Conservation (phyloP, 768 basidiomycete genomes). For the Lyophyllum semitale region DNA sequence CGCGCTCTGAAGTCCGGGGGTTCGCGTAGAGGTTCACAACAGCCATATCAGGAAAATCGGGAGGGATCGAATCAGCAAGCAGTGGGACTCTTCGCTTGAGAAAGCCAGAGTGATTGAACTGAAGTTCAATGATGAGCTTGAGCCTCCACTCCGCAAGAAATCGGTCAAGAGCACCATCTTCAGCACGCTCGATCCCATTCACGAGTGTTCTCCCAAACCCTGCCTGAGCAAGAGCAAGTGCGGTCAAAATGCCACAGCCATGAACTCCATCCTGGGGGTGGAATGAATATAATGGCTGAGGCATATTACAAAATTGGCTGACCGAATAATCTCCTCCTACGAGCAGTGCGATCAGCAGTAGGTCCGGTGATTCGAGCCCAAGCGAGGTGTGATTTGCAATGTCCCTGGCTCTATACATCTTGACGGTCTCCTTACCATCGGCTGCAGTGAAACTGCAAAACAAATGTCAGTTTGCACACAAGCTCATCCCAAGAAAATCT, state of each 20-base stretch:
- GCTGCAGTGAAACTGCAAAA: background rate
- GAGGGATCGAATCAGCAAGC: background rate
- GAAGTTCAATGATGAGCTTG: background rate
- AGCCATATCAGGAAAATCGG: background rate
- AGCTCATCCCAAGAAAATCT: background rate
- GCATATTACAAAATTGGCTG: background rate
- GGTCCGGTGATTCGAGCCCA: background rate
- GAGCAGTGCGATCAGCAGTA: slow-evolving; percentile 6
- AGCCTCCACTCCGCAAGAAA: background rate
- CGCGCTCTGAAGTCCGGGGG: slow-evolving; percentile 1
- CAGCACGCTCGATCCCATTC: background rate
- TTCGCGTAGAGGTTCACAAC: slow-evolving; percentile 3
- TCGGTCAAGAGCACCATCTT: too few relatives aligned
- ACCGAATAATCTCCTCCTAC: background rate
- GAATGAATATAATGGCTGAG: background rate
- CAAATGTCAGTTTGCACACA: background rate
- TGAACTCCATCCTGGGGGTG: background rate
- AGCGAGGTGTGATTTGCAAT: background rate
- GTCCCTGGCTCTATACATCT: background rate
- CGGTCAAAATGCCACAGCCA: background rate
- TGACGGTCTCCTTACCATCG: background rate
- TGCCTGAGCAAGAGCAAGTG: background rate
- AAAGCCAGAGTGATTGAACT: background rate
- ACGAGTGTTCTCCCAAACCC: background rate
- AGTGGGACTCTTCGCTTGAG: background rate